Percentiles rank a stretch among this genome's conserved stretches.
Conservation (phyloP, 2,329 filamentous ascomycete genomes). For the Phoma herbarum region DNA sequence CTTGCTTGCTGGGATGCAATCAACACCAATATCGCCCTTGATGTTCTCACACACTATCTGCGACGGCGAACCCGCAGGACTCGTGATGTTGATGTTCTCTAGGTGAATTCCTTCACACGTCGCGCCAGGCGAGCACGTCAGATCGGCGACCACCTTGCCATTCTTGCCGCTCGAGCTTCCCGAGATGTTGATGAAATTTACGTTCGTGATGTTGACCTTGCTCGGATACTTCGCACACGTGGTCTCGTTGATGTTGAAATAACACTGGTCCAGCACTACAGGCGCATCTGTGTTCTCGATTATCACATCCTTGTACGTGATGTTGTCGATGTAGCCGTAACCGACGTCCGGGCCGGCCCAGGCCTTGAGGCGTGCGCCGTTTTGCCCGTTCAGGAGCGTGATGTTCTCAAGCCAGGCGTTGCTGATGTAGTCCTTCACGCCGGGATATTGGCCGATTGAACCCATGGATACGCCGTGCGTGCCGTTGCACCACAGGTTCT, state of each 20-base stretch:
- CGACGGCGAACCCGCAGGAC: constrained; percentile 54
- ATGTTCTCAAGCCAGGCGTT: constrained; percentile 67
- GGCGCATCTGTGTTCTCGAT: constrained; percentile 67
- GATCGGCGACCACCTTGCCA: constrained; percentile 62
- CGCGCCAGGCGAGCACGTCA: constrained; percentile 66
- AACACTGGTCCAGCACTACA: constrained; percentile 69
- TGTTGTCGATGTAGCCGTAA: constrained; percentile 68
- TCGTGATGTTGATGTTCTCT: constrained; percentile 63
- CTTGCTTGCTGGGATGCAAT: constrained; percentile 50
- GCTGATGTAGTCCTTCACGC: constrained; percentile 45
- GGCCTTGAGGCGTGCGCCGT: constrained; percentile 67
- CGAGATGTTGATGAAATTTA: constrained; percentile 66
- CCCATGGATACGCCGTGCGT: constrained; percentile 48
- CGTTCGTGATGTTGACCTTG: constrained; percentile 66
- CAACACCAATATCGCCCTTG: constrained; percentile 52
- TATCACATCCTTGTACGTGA: constrained; percentile 69
- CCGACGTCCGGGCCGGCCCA: constrained; percentile 68
- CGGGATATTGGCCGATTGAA: constrained; percentile 43
- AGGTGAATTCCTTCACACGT: constrained; percentile 66
- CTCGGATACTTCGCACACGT: constrained; percentile 64
- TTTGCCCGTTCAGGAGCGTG: constrained; percentile 62
- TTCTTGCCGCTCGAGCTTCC: constrained; percentile 66
- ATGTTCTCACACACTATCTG: constrained; percentile 62
- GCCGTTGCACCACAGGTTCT: constrained; percentile 47
- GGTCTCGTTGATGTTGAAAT: constrained; percentile 65